Evolutionary conservation across 352 stramenopile genomes (phyloP), one percentile per base, ranked within the genome.

Genomic region (Plasmopara viticola): DNA sequence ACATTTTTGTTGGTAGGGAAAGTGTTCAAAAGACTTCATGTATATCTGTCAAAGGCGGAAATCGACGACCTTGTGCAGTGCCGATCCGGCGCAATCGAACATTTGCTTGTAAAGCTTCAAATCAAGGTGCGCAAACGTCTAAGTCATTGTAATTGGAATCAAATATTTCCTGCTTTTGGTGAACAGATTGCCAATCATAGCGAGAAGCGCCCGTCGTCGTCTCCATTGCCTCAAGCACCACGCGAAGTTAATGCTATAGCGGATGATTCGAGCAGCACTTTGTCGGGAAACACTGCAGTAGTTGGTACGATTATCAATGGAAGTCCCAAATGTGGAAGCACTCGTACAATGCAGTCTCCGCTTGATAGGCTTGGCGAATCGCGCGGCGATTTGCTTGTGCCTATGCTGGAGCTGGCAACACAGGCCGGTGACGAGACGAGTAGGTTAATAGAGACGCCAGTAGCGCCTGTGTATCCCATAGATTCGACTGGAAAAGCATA

Each of bases 31-130:
- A 88, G 73, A 48, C 68, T 97, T 38, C 70, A 87, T 33, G 70
- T 90, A 28, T 74, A 79, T n/a, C 52, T 98, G 15, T 74, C 84
- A 0, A 92, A 93, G 44, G 65, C 84, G 17, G 87, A 97, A 52
- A 87, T 98, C n/a, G 85, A 98, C 50, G 87, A 90, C 37, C 74
- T 97, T 9, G 87, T 95, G 8, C 71, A 94, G 35, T 96, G 88
- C 47, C 87, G 87, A 35, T 67, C 88, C 0, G 90, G 85, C 3
- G 87, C 83, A 0, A 84, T 98, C 14, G 92, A 98, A 58, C 69
- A 94, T 30, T 64, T 98, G n/a, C 68, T 98, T 9, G 79, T 96
- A 33, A 78, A 78, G 48, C 58, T 98, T 31, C 86, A 97, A 58
- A 71, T 95, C 43, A 97, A 97, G 62, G 90, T 95, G 58, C 6